A percentile compares a stretch with the other conserved stretches of the same genome.
phyloP scores from a whole-genome alignment of 2,329 filamentous ascomycete species.

The Elsinoe batatas region DNA sequence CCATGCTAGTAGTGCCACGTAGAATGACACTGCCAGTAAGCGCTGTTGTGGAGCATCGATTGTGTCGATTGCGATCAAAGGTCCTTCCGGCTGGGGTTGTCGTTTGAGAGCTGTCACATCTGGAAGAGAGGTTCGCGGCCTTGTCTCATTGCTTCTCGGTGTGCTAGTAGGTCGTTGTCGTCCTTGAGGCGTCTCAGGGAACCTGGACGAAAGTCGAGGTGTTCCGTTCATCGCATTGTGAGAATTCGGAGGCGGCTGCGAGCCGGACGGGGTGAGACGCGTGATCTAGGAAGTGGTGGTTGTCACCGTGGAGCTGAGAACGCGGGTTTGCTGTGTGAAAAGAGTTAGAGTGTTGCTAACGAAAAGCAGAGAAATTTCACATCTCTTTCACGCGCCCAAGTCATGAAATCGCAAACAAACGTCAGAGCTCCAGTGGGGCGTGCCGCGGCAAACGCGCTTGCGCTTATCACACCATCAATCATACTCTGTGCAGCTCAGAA shows the following conservation, averaged over 20 bases:
- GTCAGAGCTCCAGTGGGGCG: slow-evolving; percentile 8
- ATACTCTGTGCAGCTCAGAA: not conserved
- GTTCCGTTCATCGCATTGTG: slow-evolving; percentile 69
- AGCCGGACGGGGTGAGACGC: not conserved
- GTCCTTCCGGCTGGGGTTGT: slow-evolving; percentile 30
- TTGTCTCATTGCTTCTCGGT: slow-evolving; percentile 22
- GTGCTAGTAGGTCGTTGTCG: slow-evolving; percentile 21
- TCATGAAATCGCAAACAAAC: not conserved
- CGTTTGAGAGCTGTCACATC: slow-evolving; percentile 18
- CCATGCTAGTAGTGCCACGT: slow-evolving; percentile 66
- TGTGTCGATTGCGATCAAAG: slow-evolving; percentile 69
- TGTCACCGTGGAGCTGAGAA: too few relatives aligned
- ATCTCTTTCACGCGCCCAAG: slow-evolving; percentile 1
- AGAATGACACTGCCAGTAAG: slow-evolving; percentile 75
- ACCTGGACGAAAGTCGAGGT: slow-evolving; percentile 73
- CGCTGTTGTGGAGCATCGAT: slow-evolving; percentile 88
- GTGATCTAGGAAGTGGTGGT: not conserved
- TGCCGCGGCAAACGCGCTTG: slow-evolving; percentile 1
- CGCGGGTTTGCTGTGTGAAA: not conserved
- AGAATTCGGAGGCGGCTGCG: not conserved
- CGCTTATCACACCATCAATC: not conserved
- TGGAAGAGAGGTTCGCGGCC: slow-evolving; percentile 27
- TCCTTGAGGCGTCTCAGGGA: slow-evolving; percentile 59
- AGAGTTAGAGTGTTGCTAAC: not conserved
- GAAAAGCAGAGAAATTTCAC: not conserved